phyloP scores from a whole-genome alignment of 2,329 filamentous ascomycete genomes.

The Amesomyces nigricolor region DNA sequence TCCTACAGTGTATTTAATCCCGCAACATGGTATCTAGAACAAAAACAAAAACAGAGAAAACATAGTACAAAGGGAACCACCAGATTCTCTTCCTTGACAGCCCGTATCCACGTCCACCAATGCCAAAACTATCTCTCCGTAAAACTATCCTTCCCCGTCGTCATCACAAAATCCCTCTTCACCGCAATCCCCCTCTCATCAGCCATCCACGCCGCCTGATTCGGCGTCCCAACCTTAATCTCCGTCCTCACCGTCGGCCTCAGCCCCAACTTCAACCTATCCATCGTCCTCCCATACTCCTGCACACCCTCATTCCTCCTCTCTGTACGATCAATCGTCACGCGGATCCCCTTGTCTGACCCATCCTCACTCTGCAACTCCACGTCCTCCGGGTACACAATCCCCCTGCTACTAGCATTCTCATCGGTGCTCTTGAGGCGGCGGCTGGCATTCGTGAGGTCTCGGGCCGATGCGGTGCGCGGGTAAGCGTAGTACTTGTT shows the following conservation, averaged over 20 bases:
- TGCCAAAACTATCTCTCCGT: too few species aligned
- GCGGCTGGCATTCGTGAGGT: slow-evolving; percentile 9
- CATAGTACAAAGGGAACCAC: too few species aligned
- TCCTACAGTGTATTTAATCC: background rate
- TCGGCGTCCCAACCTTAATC: slow-evolving; percentile 17
- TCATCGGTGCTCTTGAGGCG: slow-evolving; percentile 13
- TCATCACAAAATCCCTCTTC: slow-evolving; percentile 19
- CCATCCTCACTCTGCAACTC: slow-evolving; percentile 24
- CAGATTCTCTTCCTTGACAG: too few species aligned
- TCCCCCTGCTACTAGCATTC: slow-evolving; percentile 17
- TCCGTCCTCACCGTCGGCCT: slow-evolving; percentile 23
- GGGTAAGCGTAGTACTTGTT: slow-evolving; percentile 21
- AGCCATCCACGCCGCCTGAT: background rate
- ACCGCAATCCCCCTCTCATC: slow-evolving; percentile 13
- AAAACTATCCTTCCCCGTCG: background rate
- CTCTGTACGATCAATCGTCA: background rate
- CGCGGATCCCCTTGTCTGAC: slow-evolving; percentile 18
- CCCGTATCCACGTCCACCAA: too few species aligned
- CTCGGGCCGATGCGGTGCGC: slow-evolving; percentile 14
- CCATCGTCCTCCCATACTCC: background rate
- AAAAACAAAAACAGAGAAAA: background rate
- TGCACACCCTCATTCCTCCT: background rate
- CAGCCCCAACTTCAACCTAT: slow-evolving; percentile 16
- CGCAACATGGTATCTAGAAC: background rate
- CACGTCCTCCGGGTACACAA: slow-evolving; percentile 23